Conservation (phyloP, 1,284 basidiomycete genomes). For the Peniophora sp. region DNA sequence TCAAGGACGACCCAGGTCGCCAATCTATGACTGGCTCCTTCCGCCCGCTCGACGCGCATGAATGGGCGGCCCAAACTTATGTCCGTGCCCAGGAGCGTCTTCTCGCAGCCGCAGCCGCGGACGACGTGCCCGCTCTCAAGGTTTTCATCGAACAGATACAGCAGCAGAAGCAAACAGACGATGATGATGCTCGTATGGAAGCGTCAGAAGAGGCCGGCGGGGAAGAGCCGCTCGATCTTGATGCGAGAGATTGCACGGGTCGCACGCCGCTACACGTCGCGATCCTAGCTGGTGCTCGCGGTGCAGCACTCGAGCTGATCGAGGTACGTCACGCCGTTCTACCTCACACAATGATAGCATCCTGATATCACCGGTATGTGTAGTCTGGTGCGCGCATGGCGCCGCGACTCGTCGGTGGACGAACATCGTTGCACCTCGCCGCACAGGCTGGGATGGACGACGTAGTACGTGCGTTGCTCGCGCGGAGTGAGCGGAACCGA, state of each 20-base stretch:
- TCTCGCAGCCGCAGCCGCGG: conserved; percentile 29
- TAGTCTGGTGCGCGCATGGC: conserved; percentile 48
- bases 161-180: neutral
- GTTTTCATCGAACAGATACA: conserved; percentile 28
- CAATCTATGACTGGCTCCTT: conserved; percentile 56
- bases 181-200: no score
- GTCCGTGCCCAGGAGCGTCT: conserved; percentile 43
- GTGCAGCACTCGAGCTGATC: conserved; percentile 36
- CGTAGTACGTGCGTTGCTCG: conserved; percentile 41
- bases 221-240: neutral
- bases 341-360: no score
- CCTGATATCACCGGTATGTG: no score
- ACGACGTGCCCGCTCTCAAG: conserved; percentile 26
- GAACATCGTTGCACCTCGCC: conserved; percentile 46
- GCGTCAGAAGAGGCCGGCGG: no score
- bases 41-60: conserved; percentile 57
- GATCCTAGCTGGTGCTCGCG: conserved; percentile 33
- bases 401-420: conserved; percentile 44
- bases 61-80: conserved; percentile 55
- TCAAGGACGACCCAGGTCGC: conserved; percentile 50
- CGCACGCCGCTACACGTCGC: conserved; percentile 49
- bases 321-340: neutral
- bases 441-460: conserved; percentile 34
- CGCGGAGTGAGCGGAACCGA: conserved; percentile 24
- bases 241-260: conserved; percentile 40